These are phyloP conservation scores for Lepidium sativum DNA, from an alignment of 345 rosid genomes.

Conservation along the genomic window DNA sequence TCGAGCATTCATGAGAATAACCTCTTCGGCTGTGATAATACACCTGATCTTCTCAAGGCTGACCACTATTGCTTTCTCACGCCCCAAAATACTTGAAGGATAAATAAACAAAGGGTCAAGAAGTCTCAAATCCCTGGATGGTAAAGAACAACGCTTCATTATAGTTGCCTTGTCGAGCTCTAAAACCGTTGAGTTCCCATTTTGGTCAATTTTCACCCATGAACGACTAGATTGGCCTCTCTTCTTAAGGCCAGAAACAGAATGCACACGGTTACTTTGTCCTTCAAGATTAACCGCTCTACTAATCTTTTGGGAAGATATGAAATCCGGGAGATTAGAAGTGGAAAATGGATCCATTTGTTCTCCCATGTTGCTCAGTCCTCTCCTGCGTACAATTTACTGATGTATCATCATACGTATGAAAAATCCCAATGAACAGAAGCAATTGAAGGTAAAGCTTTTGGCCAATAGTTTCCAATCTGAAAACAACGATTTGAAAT, in stretches of 20 bases:
- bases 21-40: constrained; percentile 91
- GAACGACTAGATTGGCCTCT: constrained; percentile 89
- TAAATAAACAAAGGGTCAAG: constrained; percentile 94
- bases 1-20: constrained; percentile 79
- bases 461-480: neutral
- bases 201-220: constrained; percentile 74
- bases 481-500: constrained; percentile 6
- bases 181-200: constrained; percentile 54
- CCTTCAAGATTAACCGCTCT: constrained; percentile 35
- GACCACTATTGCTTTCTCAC: constrained; percentile 91
- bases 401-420: neutral
- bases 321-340: constrained; percentile 29
- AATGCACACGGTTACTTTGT: constrained; percentile 33
- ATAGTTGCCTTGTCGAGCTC: constrained; percentile 84
- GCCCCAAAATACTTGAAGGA: constrained; percentile 79
- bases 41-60: constrained; percentile 92
- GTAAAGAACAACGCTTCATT: constrained; percentile 92
- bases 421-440: neutral
- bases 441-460: neutral
- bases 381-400: constrained; percentile 8
- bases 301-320: constrained; percentile 27
- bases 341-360: constrained; percentile 27
- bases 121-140: constrained; percentile 84
- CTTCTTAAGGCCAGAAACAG: constrained; percentile 54
- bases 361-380: constrained; percentile 43